Evolutionary conservation across 164 flowering plant species (phyloP), one percentile per base, ranked within the genome.

Genomic region (Paratinospora sagittata): DNA sequence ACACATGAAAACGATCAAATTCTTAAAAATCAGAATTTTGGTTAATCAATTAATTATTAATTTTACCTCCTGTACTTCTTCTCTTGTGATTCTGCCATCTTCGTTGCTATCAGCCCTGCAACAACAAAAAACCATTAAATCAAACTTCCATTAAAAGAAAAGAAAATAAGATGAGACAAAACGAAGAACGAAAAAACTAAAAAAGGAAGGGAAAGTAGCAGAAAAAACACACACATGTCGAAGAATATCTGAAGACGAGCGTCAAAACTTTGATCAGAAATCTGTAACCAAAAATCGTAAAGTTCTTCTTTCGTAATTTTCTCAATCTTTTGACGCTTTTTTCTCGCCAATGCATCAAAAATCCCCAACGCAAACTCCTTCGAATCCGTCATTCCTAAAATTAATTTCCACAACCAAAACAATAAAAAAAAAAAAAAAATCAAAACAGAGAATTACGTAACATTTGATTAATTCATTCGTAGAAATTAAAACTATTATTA

Each of bases 191-290:
- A 63, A 19, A n/a, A 8, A 58, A 65, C 16, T 10, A 27, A 64
- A 6, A 3, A 24, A 19, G 45, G 41, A 36, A 65, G 36, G 27
- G 43, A 36, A 34, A 49, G 34, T 6, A 61, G 3, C 21, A 6
- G 66, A 7, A 30, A 8, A n/a, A 13, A 26, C 33, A n/a, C 36
- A 1, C 23, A 91, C 99, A 92, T 92, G 85, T 96, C 99, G 21
- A 96, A 92, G 87, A 96, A 96, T 58, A 96, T 87, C 73, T 92
- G 98, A 69, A 96, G 94, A 24, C 99, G 93, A 26, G 98, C 96
- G 72, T 96, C 99, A 70, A 96, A 96, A 66, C 99, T 92, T 72
- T 91, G 89, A 63, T 92, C 97, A 0, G 99, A 86, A 70, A 96
- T 82, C 76, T 92, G 93, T 23, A 81, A 63, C 99, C 99, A 96